Evolutionary conservation across 1,284 basidiomycete genomes (phyloP), one percentile per base, ranked within the genome.

Genomic region (Hortiboletus rubellus): DNA sequence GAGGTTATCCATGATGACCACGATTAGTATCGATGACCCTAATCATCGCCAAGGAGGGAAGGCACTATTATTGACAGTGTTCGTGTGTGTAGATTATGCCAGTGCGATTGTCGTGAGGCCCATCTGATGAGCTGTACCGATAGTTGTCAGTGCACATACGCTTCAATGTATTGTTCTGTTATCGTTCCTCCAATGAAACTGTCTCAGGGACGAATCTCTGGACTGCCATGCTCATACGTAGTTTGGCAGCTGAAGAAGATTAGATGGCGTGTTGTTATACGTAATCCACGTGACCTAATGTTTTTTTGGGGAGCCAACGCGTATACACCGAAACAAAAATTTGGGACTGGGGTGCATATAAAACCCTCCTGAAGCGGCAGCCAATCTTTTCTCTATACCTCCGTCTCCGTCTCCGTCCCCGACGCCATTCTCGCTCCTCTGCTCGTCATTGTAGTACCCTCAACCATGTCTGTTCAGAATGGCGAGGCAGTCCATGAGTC

Each of bases 291-390:
- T 70, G 68, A 73, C 54, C 51, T 18, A 36, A 54, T 60, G 43
- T 66, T 72, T 72, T 38, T 69, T 70, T 69, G 46, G 67, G 66
- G 60, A 55, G 48, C 27, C 60, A 57, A 54, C 47, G 55, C 59
- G 51, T 52, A 31, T 60, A 53, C 55, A 47, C 60, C 56, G 71
- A 67, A 60, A 52, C 45, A 58, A 70, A 73, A 71, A 62, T 54
- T 73, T 72, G 62, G 72, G 69, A 70, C 61, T 71, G 68, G 72
- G 69, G 70, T 48, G 40, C 55, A 60, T 63, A 66, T 66, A 69
- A 73, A 66, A 49, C 45, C 60, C 52, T 66, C 50, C 51, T 43
- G 51, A 42, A 27, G 27, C 46, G 44, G 49, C 45, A 18, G 10
- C 42, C 12, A 18, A 47, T 48, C 54, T 63, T 33, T 61, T 43